A percentile compares a stretch with the other conserved stretches of the same genome.
phyloP scores from a whole-genome alignment of 208 protist species.

The Acanthamoeba lugdunensis region DNA sequence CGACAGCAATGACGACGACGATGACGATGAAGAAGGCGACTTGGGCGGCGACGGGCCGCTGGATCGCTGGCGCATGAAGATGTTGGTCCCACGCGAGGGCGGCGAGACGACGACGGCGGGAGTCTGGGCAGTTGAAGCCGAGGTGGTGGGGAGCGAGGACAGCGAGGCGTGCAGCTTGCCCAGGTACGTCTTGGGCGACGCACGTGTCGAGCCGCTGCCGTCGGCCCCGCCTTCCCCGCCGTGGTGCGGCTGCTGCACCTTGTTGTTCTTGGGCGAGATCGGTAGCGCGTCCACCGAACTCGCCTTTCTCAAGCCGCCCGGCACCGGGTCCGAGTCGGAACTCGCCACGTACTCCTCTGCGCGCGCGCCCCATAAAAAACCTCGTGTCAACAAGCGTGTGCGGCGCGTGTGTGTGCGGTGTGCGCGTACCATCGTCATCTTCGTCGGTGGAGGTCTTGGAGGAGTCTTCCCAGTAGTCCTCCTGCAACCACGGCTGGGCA shows the following conservation, averaged over 20 bases:
- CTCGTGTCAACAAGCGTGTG: not conserved
- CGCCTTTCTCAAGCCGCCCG: not conserved
- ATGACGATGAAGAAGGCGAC: not conserved
- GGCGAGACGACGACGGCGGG: not conserved
- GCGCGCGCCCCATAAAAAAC: not conserved
- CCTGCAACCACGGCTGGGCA: not conserved
- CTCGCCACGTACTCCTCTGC: not conserved
- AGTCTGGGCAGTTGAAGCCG: not conserved
- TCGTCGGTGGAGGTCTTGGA: slow-evolving; percentile 59
- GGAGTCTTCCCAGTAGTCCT: slow-evolving; percentile 61
- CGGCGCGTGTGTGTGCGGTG: not conserved
- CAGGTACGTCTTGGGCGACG: not conserved
- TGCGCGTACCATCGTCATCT: not conserved
- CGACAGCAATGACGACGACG: not conserved
- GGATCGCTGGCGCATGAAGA: not conserved
- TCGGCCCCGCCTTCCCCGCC: not conserved
- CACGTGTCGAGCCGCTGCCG: not conserved
- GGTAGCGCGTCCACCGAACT: not conserved
- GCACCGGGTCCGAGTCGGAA: not conserved
- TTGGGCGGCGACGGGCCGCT: too few species aligned
- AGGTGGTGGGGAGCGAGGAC: not conserved
- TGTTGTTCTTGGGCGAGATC: not conserved
- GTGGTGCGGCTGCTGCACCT: not conserved
- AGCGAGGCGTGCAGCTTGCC: not conserved
- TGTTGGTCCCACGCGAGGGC: too few species aligned